Conservation (phyloP, 179 eudicot genomes). For the Nepenthes alata region DNA sequence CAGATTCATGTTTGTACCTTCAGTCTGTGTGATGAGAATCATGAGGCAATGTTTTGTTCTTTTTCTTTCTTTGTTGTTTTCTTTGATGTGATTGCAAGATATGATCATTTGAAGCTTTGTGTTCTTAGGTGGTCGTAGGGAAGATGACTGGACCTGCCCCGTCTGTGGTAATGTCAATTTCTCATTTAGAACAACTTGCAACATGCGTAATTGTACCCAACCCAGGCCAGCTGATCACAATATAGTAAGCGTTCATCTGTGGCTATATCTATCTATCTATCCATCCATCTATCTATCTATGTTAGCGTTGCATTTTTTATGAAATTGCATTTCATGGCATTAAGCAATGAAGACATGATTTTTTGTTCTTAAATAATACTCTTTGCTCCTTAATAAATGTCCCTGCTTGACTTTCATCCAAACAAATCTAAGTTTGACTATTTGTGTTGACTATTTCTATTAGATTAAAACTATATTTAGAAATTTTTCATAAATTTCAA, state of each 20-base stretch:
- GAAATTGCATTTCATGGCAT: no score
- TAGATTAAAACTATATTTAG: no score
- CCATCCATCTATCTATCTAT: no score
- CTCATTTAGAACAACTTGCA: constrained; percentile 94
- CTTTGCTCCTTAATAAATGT: no score
- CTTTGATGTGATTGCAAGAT: background rate
- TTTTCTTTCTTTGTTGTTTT: background rate
- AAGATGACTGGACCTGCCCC: constrained; percentile 99
- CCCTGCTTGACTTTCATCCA: no score
- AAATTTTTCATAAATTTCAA: no score
- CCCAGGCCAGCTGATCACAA: constrained; percentile 93
- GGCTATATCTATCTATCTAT: no score
- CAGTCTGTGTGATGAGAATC: background rate
- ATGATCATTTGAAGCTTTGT: background rate
- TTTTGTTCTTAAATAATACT: no score
- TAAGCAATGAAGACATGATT: no score
- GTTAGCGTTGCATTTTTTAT: no score
- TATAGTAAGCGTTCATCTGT: constrained; percentile 29
- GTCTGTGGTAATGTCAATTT: constrained; percentile 97
- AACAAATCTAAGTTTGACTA: no score
- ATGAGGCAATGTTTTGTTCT: background rate
- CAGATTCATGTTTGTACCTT: background rate
- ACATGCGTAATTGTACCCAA: constrained; percentile 95
- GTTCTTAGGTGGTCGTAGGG: constrained; percentile 76
- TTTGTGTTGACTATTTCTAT: no score